A percentile compares a stretch with the other conserved stretches of the same genome.
Conservation (phyloP, 176 grass and related monocot genomes). For the Puccinellia tenuiflora region DNA sequence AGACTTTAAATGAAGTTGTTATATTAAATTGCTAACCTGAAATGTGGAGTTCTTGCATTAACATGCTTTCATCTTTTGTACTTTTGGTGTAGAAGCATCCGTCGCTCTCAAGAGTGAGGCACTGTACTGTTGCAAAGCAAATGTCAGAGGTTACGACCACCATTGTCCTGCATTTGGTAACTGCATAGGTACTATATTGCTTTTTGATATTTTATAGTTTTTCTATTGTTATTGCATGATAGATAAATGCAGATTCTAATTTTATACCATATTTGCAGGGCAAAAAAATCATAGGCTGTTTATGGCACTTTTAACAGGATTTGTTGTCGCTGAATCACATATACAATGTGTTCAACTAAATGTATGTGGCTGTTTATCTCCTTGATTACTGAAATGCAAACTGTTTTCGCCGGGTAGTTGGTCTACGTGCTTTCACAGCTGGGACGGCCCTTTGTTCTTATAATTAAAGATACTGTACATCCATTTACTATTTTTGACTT, state of each 20-base stretch:
- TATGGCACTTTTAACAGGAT: conserved; percentile 88
- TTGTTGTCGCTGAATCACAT: conserved; percentile 90
- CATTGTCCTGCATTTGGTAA: conserved; percentile 95
- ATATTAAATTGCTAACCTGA: conserved; percentile 7
- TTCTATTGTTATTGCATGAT: background rate
- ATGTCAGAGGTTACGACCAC: conserved; percentile 82
- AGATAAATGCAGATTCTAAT: conserved; percentile 14
- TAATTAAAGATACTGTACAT: background rate
- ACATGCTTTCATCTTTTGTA: background rate
- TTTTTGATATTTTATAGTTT: background rate
- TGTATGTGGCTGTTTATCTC: conserved; percentile 44
- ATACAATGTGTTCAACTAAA: conserved; percentile 89
- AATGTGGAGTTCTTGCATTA: conserved; percentile 20
- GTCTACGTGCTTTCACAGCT: background rate
- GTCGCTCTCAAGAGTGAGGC: conserved; percentile 62
- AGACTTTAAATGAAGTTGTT: conserved; percentile 24
- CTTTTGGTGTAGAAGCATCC: conserved; percentile 54
- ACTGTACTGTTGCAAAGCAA: conserved; percentile 74
- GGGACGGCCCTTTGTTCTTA: background rate
- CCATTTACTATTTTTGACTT: background rate
- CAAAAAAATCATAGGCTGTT: conserved; percentile 79
- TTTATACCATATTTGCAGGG: conserved; percentile 42
- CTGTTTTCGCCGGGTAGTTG: background rate
- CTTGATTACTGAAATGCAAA: conserved; percentile 18
- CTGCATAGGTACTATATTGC: conserved; percentile 71